Evolutionary conservation across 2,329 filamentous ascomycete genomes (phyloP).

Genomic region (Diaporthe capsici): DNA sequence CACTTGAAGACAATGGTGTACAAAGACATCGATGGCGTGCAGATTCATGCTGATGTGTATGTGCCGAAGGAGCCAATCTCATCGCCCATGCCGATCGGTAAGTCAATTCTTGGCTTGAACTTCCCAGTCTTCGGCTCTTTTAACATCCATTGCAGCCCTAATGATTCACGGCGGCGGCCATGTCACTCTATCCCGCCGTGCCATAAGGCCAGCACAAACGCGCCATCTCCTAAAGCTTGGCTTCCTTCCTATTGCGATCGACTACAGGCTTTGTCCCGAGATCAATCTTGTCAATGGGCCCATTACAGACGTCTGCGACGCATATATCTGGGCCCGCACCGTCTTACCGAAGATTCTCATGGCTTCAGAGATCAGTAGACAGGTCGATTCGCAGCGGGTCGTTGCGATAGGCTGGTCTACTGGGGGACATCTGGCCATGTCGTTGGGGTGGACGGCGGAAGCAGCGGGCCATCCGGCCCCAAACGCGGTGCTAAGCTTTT

Average conservation of each 20-base stretch:
- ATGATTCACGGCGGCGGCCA: constrained; percentile 63
- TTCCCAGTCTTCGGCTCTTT: not conserved
- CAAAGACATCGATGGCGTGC: constrained; percentile 43
- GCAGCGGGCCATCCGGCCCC: not conserved
- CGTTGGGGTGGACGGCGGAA: constrained; percentile 55
- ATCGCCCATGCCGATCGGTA: constrained; percentile 29
- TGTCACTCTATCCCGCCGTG: constrained; percentile 55
- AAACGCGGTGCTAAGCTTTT: not conserved
- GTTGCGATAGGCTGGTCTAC: constrained; percentile 63
- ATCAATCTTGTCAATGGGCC: constrained; percentile 59
- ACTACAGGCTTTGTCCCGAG: constrained; percentile 66
- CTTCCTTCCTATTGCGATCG: constrained; percentile 62
- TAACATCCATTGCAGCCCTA: constrained; percentile 48
- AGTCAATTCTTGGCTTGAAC: not conserved
- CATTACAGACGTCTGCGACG: constrained; percentile 60
- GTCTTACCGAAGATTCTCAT: constrained; percentile 46
- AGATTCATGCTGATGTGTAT: constrained; percentile 52
- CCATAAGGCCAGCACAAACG: constrained; percentile 55
- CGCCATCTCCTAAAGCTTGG: constrained; percentile 50
- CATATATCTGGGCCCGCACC: constrained; percentile 47
- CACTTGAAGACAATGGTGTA: not conserved
- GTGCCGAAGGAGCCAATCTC: constrained; percentile 43
- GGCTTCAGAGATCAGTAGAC: constrained; percentile 38
- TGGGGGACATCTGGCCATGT: constrained; percentile 62
- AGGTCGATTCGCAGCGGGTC: constrained; percentile 46